These are phyloP conservation scores for Neofusicoccum parvum DNA, from an alignment of 2,329 filamentous ascomycete species.

Conservation along the genomic window DNA sequence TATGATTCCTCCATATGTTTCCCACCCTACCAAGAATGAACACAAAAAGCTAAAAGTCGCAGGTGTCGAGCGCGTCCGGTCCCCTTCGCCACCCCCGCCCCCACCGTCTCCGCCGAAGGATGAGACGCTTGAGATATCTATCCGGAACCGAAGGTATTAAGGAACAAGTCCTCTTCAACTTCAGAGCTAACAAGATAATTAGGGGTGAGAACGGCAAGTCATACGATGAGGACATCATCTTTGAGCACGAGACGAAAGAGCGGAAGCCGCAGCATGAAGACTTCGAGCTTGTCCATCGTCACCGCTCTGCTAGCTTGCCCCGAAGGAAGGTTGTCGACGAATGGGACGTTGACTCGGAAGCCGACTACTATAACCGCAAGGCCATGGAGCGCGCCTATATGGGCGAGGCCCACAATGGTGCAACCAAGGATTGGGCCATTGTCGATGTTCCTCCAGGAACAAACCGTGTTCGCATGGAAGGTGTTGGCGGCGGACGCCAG, in stretches of 20 bases:
- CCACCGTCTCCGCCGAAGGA: slow-evolving; percentile 53
- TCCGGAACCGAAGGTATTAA: slow-evolving; percentile 39
- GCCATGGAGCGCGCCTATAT: slow-evolving; percentile 67
- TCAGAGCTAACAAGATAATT: neutral
- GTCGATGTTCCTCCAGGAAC: slow-evolving; percentile 84
- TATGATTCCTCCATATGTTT: slow-evolving; percentile 45
- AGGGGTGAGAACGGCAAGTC: slow-evolving; percentile 40
- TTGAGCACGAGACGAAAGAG: slow-evolving; percentile 55
- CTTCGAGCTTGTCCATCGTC: slow-evolving; percentile 34
- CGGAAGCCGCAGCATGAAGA: slow-evolving; percentile 28
- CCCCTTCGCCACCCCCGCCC: slow-evolving; percentile 54
- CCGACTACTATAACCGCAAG: slow-evolving; percentile 67
- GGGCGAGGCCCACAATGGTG: slow-evolving; percentile 74
- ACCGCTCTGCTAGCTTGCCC: slow-evolving; percentile 44
- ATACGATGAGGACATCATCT: slow-evolving; percentile 68
- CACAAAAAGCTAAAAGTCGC: slow-evolving; percentile 21
- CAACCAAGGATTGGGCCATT: slow-evolving; percentile 76
- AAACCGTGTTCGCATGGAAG: slow-evolving; percentile 79
- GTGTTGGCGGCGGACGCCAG: slow-evolving; percentile 71
- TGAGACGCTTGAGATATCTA: slow-evolving; percentile 58
- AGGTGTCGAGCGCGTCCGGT: slow-evolving; percentile 51
- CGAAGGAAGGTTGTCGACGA: slow-evolving; percentile 53
- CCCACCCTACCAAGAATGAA: neutral
- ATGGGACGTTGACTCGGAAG: slow-evolving; percentile 55
- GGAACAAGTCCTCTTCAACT: neutral